Base-by-base conservation (phyloP, 164 flowering plant genomes). In the Umbilicus rupestris region DNA sequence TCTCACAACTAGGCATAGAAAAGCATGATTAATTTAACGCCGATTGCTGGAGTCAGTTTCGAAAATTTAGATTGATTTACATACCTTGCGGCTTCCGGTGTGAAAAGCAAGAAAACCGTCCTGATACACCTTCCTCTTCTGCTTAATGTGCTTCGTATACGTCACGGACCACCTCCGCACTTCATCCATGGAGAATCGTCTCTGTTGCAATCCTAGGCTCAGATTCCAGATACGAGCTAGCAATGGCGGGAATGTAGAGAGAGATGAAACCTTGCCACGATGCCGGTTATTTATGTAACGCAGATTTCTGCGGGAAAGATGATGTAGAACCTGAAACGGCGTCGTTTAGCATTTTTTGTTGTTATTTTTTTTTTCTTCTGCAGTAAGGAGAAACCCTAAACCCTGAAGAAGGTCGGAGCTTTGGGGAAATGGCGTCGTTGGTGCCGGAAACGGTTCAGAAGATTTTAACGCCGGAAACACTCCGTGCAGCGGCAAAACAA, bases 51-150 rank as follows among this genome's bases (percentile, higher is more conserved):
- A 29, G 29, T n/a, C 3, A n/a, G 15, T 55, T 55, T n/a, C 5
- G 26, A 9, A 17, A 30, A 49, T 58, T 22, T 33, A 52, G 35
- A 39, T 19, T 2, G 12, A 66, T 10, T 1, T 12, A 10, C 39
- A 12, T 45, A 85, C 97, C 90, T 91, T 89, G 73, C 70, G 71
- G 72, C 67, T 69, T 2, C 82, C 76, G 47, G 70, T 19, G 66
- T 78, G 73, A 30, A 81, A 76, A 62, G 80, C 82, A 58, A 93
- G 55, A 49, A 73, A 66, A 8, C 98, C 96, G 62, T 93, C 98
- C 62, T 87, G 96, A 71, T 90, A 88, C 24, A 90, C 85, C 71
- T 90, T 90, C 39, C 98, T 71, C 85, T 88, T 90, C 80, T 88
- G 96, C 76, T 81, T 86, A 45, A 89, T 31, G 76, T 92, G 98